Evolutionary conservation across 2,329 filamentous ascomycete species (phyloP).

Genomic region (Colletotrichum nymphaeae): DNA sequence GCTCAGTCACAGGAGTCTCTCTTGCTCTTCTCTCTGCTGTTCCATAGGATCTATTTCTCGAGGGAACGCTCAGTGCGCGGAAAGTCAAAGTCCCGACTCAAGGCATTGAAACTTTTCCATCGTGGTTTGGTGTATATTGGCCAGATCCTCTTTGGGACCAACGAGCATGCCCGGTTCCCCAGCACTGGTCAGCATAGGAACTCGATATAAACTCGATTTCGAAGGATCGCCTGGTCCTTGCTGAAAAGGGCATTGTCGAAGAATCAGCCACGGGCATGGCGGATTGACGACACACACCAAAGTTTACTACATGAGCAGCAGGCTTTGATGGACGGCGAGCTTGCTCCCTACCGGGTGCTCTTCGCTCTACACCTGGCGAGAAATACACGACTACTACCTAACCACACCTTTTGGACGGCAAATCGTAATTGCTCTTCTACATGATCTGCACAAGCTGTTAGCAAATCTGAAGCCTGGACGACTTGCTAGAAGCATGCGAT

Average conservation of each 20-base stretch:
- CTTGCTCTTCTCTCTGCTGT: background rate
- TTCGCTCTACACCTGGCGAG: background rate
- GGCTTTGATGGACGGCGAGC: background rate
- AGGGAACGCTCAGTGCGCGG: conserved; percentile 27
- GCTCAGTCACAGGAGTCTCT: too few relatives aligned
- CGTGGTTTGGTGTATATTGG: conserved; percentile 1
- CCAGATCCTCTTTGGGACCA: background rate
- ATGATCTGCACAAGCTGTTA: background rate
- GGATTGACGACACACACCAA: background rate
- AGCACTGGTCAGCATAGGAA: conserved; percentile 16
- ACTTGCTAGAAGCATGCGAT: background rate
- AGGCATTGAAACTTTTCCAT: conserved; percentile 30
- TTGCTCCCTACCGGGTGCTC: background rate
- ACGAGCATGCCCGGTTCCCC: background rate
- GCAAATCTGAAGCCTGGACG: background rate
- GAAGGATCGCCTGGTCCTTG: background rate
- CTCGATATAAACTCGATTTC: conserved; percentile 1
- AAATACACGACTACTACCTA: background rate
- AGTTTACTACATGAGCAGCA: background rate
- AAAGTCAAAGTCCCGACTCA: conserved; percentile 30
- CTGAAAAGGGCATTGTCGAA: background rate
- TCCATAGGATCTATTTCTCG: background rate
- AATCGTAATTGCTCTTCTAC: background rate
- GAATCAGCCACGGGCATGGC: background rate
- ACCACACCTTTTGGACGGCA: too few relatives aligned